A percentile compares a stretch with the other conserved stretches of the same genome.
Evolutionary conservation across 306 rosid genomes (phyloP).

Genomic region (Abrus precatorius): DNA sequence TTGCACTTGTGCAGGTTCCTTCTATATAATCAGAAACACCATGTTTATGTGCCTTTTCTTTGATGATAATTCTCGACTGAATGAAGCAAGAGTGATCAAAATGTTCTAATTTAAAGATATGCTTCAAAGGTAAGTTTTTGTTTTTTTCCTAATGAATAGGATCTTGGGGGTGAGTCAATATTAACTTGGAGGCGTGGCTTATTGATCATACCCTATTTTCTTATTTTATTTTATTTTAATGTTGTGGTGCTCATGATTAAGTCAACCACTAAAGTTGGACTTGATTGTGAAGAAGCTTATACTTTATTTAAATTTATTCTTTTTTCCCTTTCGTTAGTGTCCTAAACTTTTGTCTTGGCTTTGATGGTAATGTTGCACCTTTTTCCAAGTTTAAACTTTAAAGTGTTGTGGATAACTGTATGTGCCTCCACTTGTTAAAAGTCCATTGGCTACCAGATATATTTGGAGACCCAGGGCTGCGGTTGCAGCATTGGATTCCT

Average conservation of each 20-base stretch:
- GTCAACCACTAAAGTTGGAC: slow-evolving; percentile 40
- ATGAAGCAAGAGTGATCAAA: not conserved
- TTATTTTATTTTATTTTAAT: not conserved
- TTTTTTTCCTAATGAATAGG: slow-evolving; percentile 1
- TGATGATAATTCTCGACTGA: not conserved
- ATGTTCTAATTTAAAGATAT: not conserved
- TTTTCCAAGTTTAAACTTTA: slow-evolving; percentile 39
- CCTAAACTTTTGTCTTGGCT: slow-evolving; percentile 50
- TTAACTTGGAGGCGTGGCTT: slow-evolving; percentile 10
- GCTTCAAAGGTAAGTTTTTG: slow-evolving; percentile 10
- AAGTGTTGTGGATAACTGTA: slow-evolving; percentile 36
- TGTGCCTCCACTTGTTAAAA: slow-evolving; percentile 46
- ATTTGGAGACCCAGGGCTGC: slow-evolving; percentile 16
- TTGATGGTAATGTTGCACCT: slow-evolving; percentile 49
- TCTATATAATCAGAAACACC: slow-evolving; percentile 9
- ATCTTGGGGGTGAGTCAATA: not conserved
- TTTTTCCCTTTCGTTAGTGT: slow-evolving; percentile 26
- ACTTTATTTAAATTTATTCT: not conserved
- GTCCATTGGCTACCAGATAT: slow-evolving; percentile 41
- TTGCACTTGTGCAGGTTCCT: slow-evolving; percentile 41
- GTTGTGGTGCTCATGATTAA: not conserved
- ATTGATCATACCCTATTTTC: not conserved
- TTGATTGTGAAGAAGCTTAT: slow-evolving; percentile 27
- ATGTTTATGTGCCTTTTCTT: slow-evolving; percentile 10
- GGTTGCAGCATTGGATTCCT: slow-evolving; percentile 63